These are phyloP conservation scores for Kitagawia praeruptora DNA, from an alignment of 129 eudicot genomes.

Conservation along the genomic window DNA sequence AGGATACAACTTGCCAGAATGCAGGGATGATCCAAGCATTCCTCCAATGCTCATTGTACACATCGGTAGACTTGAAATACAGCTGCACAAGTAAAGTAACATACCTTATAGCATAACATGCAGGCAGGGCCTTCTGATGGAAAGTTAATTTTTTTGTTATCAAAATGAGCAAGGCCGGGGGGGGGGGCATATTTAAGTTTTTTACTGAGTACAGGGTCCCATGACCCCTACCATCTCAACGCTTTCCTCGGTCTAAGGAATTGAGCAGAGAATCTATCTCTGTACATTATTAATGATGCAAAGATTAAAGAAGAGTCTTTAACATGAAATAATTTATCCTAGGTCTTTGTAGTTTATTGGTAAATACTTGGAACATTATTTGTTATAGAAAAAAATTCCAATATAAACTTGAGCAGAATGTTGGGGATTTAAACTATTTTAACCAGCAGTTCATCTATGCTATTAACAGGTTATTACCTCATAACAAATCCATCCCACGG, in stretches of 20 bases:
- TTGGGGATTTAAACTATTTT: not conserved
- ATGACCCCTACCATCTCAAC: not conserved
- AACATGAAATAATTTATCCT: not conserved
- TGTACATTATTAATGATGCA: not conserved
- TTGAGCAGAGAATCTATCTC: not conserved
- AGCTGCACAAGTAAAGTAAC: constrained; percentile 40
- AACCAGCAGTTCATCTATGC: not conserved
- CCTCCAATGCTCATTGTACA: constrained; percentile 92
- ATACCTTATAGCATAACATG: not conserved
- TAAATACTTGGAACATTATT: not conserved
- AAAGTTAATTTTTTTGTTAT: not conserved
- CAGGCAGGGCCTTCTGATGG: not conserved
- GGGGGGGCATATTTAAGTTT: not conserved
- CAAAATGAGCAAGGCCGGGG: not conserved
- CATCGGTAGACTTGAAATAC: constrained; percentile 81
- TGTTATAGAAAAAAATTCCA: not conserved
- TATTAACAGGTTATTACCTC: constrained; percentile 49
- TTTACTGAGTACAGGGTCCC: not conserved
- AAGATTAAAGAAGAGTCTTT: not conserved
- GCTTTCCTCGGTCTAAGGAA: not conserved
- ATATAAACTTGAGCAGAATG: not conserved
- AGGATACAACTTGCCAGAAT: constrained; percentile 92
- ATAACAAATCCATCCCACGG: constrained; percentile 97
- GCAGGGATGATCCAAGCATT: constrained; percentile 99
- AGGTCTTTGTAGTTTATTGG: not conserved